These are phyloP conservation scores for Odonthalia washingtoniensis DNA, from an alignment of 31 red algal species.

Conservation along the genomic window DNA sequence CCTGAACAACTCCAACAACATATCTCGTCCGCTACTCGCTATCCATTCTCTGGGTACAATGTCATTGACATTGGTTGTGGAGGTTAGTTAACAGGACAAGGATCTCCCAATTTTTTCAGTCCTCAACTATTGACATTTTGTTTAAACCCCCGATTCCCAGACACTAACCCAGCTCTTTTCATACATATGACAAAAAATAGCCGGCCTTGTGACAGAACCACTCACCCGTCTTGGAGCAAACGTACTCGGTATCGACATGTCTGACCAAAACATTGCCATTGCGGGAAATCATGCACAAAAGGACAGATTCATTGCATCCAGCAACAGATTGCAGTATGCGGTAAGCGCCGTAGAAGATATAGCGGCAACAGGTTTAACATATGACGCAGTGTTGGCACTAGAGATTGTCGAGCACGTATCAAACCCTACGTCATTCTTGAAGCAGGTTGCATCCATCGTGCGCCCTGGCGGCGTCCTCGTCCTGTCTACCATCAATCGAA, in stretches of 20 bases:
- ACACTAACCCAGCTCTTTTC: no score
- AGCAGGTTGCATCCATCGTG: conserved; percentile 59
- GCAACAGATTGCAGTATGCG: conserved; percentile 60
- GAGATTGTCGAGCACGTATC: conserved; percentile 98
- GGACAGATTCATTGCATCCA: conserved; percentile 56
- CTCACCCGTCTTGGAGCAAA: conserved; percentile 89
- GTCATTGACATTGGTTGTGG: conserved; percentile 97
- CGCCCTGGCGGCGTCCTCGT: conserved; percentile 85
- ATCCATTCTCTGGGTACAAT: conserved; percentile 59
- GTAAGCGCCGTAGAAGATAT: conserved; percentile 72
- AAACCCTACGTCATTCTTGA: conserved; percentile 77
- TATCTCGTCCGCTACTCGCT: neutral
- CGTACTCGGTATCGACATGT: conserved; percentile 90
- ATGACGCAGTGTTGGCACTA: conserved; percentile 89
- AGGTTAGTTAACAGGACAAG: conserved; percentile 20
- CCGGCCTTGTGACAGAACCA: conserved; percentile 92
- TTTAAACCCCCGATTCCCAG: no score
- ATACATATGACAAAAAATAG: conserved; percentile 29
- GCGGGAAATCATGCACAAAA: conserved; percentile 74
- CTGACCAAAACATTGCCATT: conserved; percentile 68
- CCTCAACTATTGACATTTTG: neutral
- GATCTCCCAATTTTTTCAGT: neutral
- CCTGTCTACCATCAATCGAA: conserved; percentile 94
- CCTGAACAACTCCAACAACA: neutral
- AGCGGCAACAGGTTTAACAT: conserved; percentile 27